These are phyloP conservation scores for Tuber aestivum DNA, from an alignment of 495 filamentous ascomycete species.

Conservation along the genomic window DNA sequence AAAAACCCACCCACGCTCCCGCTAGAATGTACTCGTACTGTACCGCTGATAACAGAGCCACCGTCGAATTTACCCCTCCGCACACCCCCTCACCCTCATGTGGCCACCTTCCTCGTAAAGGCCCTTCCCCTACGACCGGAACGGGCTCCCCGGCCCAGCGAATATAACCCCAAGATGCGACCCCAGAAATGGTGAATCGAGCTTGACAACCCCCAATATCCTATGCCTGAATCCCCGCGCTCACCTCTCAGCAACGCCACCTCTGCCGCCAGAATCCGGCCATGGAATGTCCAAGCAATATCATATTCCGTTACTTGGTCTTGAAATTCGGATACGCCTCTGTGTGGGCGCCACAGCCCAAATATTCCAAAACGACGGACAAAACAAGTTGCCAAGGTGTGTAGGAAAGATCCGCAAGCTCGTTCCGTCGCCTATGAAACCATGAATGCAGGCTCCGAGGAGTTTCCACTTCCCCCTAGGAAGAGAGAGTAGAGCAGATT, in stretches of 20 bases:
- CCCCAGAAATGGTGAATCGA: slow-evolving; percentile 76
- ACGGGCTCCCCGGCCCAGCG: slow-evolving; percentile 70
- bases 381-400: no score
- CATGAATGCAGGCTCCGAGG: slow-evolving; percentile 80
- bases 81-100: slow-evolving; percentile 11
- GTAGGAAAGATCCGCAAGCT: no score
- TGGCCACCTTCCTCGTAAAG: slow-evolving; percentile 28
- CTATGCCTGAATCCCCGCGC: no score
- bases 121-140: slow-evolving; percentile 53
- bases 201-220: no score
- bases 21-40: no score
- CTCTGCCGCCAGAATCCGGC: no score
- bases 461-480: no score
- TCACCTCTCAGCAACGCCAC: no score
- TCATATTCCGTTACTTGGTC: slow-evolving; percentile 78
- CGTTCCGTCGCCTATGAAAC: slow-evolving; percentile 87
- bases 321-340: slow-evolving; percentile 91
- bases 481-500: no score
- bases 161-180: slow-evolving; percentile 82
- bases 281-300: no score
- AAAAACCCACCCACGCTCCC: slow-evolving; percentile 30
- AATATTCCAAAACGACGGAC: no score
- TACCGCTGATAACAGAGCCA: slow-evolving; percentile 9
- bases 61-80: not conserved
- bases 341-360: slow-evolving; percentile 79